Conservation (phyloP, 768 basidiomycete species). For the Tephrocybe sp. region DNA sequence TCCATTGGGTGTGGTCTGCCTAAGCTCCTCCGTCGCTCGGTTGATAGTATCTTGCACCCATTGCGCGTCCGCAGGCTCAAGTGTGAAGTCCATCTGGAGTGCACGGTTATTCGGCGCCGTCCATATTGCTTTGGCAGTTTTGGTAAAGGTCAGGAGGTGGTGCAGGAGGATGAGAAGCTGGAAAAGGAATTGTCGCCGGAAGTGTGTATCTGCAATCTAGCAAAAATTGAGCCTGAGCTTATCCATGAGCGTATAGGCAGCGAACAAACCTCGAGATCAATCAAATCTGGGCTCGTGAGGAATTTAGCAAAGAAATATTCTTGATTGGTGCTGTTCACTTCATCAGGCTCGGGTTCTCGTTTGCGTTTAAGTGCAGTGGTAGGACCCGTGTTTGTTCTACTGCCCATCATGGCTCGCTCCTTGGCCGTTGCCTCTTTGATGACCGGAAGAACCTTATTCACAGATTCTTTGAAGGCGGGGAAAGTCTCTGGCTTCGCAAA, state of each 20-base stretch:
- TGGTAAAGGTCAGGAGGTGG: slow-evolving; percentile 74
- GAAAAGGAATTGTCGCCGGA: slow-evolving; percentile 90
- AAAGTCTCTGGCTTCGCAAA: slow-evolving; percentile 61
- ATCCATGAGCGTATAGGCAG: not conserved
- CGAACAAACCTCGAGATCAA: slow-evolving; percentile 76
- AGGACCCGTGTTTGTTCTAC: slow-evolving; percentile 42
- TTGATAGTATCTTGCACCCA: slow-evolving; percentile 74
- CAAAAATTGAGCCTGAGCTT: slow-evolving; percentile 6
- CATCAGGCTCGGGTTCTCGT: slow-evolving; percentile 58
- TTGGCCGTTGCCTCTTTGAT: slow-evolving; percentile 86
- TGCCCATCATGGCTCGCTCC: slow-evolving; percentile 87
- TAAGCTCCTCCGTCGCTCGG: slow-evolving; percentile 58
- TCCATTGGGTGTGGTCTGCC: slow-evolving; percentile 76
- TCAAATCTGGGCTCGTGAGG: slow-evolving; percentile 80
- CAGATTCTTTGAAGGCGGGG: slow-evolving; percentile 63
- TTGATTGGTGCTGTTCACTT: slow-evolving; percentile 39
- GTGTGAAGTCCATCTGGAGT: slow-evolving; percentile 79
- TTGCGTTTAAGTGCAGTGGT: slow-evolving; percentile 54
- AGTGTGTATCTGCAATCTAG: slow-evolving; percentile 86
- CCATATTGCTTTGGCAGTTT: slow-evolving; percentile 60
- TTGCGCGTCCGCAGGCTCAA: slow-evolving; percentile 61
- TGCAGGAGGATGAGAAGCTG: slow-evolving; percentile 78
- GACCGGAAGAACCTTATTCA: slow-evolving; percentile 70
- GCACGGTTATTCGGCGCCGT: slow-evolving; percentile 67
- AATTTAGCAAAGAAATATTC: slow-evolving; percentile 96